Evolutionary conservation across 2,329 filamentous ascomycete species (phyloP).

Genomic region (Xylaria arbuscula): DNA sequence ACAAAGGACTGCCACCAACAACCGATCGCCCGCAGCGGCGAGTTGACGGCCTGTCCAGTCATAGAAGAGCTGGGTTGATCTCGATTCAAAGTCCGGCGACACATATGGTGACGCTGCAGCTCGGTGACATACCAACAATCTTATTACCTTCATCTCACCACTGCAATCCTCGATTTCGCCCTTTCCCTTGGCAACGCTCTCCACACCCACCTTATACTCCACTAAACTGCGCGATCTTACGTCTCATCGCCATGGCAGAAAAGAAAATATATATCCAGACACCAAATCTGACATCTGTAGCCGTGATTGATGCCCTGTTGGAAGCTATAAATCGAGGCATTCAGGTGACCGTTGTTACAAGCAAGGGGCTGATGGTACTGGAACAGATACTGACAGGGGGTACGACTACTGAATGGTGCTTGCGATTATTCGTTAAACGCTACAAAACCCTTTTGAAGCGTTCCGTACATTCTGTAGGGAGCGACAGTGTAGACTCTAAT

Average conservation of each 20-base stretch:
- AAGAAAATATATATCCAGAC: conserved; percentile 76
- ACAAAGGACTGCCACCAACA: conserved; percentile 5
- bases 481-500: conserved; percentile 34
- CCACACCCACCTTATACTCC: conserved; percentile 70
- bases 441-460: conserved; percentile 55
- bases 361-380: conserved; percentile 76
- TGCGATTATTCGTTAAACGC: conserved; percentile 68
- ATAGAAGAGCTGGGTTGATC: conserved; percentile 32
- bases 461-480: conserved; percentile 40
- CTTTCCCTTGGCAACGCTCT: conserved; percentile 65
- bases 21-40: conserved; percentile 11
- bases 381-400: conserved; percentile 86
- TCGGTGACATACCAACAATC: conserved; percentile 61
- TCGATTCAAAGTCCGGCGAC: conserved; percentile 43
- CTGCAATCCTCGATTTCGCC: conserved; percentile 71
- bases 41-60: conserved; percentile 7
- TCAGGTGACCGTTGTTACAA: conserved; percentile 74
- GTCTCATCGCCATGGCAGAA: conserved; percentile 68
- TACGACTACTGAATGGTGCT: conserved; percentile 75
- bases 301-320: conserved; percentile 71
- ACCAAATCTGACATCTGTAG: conserved; percentile 78
- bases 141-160: conserved; percentile 81
- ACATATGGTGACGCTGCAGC: conserved; percentile 34
- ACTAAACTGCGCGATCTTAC: conserved; percentile 73
- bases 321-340: conserved; percentile 73